Evolutionary conservation across 352 stramenopile genomes (phyloP).

Genomic region (Lagenidium giganteum): DNA sequence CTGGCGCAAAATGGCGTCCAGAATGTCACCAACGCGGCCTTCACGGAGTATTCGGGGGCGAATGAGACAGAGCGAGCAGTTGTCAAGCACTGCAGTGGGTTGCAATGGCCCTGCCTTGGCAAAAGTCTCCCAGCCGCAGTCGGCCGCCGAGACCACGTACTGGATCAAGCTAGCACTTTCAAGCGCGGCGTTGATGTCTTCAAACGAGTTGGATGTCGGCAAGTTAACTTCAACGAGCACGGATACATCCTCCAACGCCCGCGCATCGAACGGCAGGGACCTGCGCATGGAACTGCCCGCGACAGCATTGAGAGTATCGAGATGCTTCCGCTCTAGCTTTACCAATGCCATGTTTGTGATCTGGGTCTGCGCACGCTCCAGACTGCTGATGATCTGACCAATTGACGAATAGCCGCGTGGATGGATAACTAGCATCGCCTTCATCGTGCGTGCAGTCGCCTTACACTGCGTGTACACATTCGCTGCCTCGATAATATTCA

Average conservation of each 20-base stretch:
- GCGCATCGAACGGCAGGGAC: no score
- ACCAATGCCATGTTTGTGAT: constrained; percentile 43
- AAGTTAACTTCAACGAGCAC: constrained; percentile 41
- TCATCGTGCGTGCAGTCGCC: constrained; percentile 26
- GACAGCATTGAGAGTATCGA: constrained; percentile 9
- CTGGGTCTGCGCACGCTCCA: constrained; percentile 32
- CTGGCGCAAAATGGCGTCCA: constrained; percentile 69
- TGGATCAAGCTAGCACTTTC: constrained; percentile 10
- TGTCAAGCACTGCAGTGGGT: constrained; percentile 55
- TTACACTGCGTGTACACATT: constrained; percentile 57
- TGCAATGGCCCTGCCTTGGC: constrained; percentile 8
- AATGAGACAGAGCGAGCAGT: constrained; percentile 60
- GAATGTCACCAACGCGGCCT: constrained; percentile 59
- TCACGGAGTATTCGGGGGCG: constrained; percentile 56
- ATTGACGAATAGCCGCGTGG: constrained; percentile 42
- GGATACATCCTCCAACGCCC: constrained; percentile 50
- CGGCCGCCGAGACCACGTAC: constrained; percentile 15
- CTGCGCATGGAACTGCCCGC: no score
- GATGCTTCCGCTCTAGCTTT: constrained; percentile 33
- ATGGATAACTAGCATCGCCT: constrained; percentile 42
- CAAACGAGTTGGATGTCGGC: constrained; percentile 18
- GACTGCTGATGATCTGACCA: constrained; percentile 33
- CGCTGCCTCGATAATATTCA: constrained; percentile 56
- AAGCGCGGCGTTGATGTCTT: constrained; percentile 17
- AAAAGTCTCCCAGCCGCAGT: constrained; percentile 19